A percentile compares a stretch with the other conserved stretches of the same genome.
Evolutionary conservation across 2,329 filamentous ascomycete genomes (phyloP).

Genomic region (Taxawa tesnikishii): DNA sequence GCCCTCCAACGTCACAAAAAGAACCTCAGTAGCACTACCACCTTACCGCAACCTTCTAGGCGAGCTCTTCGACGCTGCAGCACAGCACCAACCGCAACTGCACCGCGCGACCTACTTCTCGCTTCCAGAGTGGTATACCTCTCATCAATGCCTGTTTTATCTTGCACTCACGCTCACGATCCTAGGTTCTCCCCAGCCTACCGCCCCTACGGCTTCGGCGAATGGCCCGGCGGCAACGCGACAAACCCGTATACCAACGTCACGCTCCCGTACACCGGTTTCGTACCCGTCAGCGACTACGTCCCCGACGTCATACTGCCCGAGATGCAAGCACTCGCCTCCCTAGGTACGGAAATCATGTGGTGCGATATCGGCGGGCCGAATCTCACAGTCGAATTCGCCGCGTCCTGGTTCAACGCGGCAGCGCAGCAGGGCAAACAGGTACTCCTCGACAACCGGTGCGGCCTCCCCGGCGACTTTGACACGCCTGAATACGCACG

Average conservation of each 20-base stretch:
- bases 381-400: constrained; percentile 30
- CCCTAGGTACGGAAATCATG: constrained; percentile 32
- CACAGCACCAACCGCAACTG: constrained; percentile 29
- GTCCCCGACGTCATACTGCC: constrained; percentile 29
- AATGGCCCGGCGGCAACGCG: constrained; percentile 28
- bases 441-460: constrained; percentile 45
- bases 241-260: constrained; percentile 32
- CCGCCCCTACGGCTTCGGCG: constrained; percentile 25
- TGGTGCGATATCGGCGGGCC: constrained; percentile 33
- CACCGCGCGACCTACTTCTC: constrained; percentile 33
- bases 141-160: no score
- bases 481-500: constrained; percentile 48
- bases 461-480: constrained; percentile 45
- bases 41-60: constrained; percentile 29
- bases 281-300: constrained; percentile 28
- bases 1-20: constrained; percentile 25
- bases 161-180: no score
- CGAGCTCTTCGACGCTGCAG: constrained; percentile 32
- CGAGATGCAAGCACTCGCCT: constrained; percentile 31
- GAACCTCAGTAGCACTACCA: constrained; percentile 25
- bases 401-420: constrained; percentile 30
- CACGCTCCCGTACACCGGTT: constrained; percentile 31
- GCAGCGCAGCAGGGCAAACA: constrained; percentile 29
- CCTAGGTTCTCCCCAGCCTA: constrained; percentile 35
- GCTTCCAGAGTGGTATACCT: constrained; percentile 36